Evolutionary conservation across 2,329 filamentous ascomycete genomes (phyloP).

Genomic region (Epichloe elymi): DNA sequence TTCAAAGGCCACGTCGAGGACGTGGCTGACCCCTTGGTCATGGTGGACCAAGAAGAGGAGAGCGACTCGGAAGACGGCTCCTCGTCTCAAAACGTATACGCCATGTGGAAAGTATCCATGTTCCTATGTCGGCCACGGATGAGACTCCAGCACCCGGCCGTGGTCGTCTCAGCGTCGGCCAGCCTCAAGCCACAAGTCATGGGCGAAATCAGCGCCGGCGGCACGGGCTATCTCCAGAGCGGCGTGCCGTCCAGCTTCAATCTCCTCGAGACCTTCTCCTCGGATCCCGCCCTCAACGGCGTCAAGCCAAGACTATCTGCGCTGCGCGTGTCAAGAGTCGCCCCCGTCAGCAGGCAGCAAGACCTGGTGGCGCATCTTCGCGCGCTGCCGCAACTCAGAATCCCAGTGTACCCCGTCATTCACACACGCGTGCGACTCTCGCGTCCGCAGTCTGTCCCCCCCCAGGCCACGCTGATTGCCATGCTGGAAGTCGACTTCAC

Average conservation of each 20-base stretch:
- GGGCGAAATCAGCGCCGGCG: constrained; percentile 14
- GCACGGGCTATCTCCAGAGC: constrained; percentile 55
- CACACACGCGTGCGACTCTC: constrained; percentile 64
- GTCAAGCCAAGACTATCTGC: constrained; percentile 57
- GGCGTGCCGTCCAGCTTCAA: constrained; percentile 59
- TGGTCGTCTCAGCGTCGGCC: constrained; percentile 51
- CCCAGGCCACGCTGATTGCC: constrained; percentile 50
- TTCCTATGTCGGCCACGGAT: constrained; percentile 47
- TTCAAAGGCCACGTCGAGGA: constrained; percentile 41
- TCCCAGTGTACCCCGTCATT: constrained; percentile 54
- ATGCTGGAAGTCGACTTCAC: constrained; percentile 65
- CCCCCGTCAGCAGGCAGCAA: constrained; percentile 49
- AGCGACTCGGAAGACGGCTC: constrained; percentile 13
- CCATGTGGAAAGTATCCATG: constrained; percentile 47
- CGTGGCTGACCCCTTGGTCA: constrained; percentile 35
- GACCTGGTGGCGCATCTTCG: constrained; percentile 51
- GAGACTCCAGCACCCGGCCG: constrained; percentile 50
- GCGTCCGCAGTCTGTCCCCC: constrained; percentile 43
- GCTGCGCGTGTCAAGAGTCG: constrained; percentile 59
- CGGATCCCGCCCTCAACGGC: constrained; percentile 49
- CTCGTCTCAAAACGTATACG: constrained; percentile 31
- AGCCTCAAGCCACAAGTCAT: constrained; percentile 39
- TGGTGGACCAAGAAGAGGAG: constrained; percentile 29
- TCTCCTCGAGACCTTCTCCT: constrained; percentile 59
- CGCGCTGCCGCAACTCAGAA: constrained; percentile 46